Conservation (phyloP, 225 moss, liverwort and hornwort species). For the Pleurozium schreberi region DNA sequence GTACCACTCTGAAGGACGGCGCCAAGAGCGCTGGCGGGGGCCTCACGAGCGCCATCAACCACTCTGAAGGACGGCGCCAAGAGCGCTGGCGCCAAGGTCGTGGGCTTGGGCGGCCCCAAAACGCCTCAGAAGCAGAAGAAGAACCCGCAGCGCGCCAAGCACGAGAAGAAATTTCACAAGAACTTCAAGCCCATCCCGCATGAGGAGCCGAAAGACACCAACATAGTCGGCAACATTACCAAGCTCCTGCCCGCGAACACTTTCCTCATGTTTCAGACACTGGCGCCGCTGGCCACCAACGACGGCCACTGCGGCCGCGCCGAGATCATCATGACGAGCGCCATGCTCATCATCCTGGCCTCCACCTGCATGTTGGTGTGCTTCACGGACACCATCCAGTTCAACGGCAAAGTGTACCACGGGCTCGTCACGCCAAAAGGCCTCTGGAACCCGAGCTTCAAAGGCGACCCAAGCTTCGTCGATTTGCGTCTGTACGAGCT, state of each 20-base stretch:
- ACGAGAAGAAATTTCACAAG: neutral
- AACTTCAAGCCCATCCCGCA: neutral
- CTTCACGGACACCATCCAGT: constrained; percentile 11
- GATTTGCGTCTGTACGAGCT: neutral
- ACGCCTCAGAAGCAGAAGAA: neutral
- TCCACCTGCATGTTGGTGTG: constrained; percentile 5
- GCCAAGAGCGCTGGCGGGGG: neutral
- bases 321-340: neutral
- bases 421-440: neutral
- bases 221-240: neutral
- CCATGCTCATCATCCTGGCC: neutral
- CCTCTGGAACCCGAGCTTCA: constrained; percentile 9
- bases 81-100: neutral
- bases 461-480: neutral
- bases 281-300: constrained; percentile 6
- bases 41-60: neutral
- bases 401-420: constrained; percentile 5
- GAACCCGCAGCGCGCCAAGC: neutral
- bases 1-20: neutral
- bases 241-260: constrained; percentile 4
- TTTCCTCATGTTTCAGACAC: constrained; percentile 10
- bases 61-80: neutral
- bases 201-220: constrained; percentile 6
- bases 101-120: neutral
- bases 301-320: neutral